These are phyloP conservation scores for Castanopsis chinensis DNA, from an alignment of 306 rosid species.

Conservation along the genomic window DNA sequence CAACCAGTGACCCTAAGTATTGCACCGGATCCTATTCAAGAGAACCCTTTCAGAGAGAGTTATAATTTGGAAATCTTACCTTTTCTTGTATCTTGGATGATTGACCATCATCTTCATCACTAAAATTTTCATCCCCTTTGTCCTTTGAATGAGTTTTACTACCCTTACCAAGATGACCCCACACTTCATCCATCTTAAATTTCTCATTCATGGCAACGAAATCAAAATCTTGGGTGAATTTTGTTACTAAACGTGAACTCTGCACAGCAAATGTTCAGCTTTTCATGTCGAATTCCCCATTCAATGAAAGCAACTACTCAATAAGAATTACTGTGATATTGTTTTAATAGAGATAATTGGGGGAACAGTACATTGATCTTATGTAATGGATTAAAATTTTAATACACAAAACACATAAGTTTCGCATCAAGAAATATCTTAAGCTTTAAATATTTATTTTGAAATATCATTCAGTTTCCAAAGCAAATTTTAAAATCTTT, in stretches of 20 bases:
- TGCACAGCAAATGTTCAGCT: conserved; percentile 35
- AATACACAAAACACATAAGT: not conserved
- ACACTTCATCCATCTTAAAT: conserved; percentile 97
- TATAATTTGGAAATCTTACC: conserved; percentile 32
- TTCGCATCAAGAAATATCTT: not conserved
- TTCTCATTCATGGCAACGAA: conserved; percentile 95
- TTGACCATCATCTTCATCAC: conserved; percentile 54
- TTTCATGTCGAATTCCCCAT: not conserved
- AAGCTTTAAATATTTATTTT: not conserved
- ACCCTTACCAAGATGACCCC: conserved; percentile 92
- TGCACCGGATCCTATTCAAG: too few species aligned
- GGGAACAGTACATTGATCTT: not conserved
- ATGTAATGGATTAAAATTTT: not conserved
- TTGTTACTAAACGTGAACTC: conserved; percentile 55
- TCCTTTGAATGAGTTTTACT: conserved; percentile 51
- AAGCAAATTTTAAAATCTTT: not conserved
- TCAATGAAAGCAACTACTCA: conserved; percentile 2
- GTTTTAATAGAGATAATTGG: not conserved
- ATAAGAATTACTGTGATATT: not conserved
- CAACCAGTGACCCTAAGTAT: too few species aligned
- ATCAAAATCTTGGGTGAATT: conserved; percentile 90
- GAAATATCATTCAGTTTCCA: not conserved
- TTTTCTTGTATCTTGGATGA: conserved; percentile 40
- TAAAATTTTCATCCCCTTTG: conserved; percentile 49
- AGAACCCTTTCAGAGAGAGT: too few species aligned